These are phyloP conservation scores for Nepenthes mirabilis DNA, from an alignment of 148 eudicot species.

Conservation along the genomic window DNA sequence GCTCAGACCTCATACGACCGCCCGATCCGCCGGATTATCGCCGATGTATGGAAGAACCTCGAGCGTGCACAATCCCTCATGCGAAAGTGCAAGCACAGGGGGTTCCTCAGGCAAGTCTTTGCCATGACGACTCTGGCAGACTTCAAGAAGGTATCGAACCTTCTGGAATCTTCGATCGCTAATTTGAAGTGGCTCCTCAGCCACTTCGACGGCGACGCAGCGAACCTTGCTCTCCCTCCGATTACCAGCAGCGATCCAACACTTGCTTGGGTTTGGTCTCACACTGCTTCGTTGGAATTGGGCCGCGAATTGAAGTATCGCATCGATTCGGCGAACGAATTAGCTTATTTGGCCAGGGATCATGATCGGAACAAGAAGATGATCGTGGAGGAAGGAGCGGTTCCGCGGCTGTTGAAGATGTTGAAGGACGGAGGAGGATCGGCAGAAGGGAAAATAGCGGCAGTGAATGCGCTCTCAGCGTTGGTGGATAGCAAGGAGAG, in stretches of 20 bases:
- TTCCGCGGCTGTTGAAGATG: slow-evolving; percentile 41
- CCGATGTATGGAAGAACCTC: slow-evolving; percentile 40
- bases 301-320: slow-evolving; percentile 36
- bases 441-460: slow-evolving; percentile 50
- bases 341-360: slow-evolving; percentile 32
- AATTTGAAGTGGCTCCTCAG: slow-evolving; percentile 56
- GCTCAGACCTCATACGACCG: slow-evolving; percentile 49
- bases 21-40: slow-evolving; percentile 51
- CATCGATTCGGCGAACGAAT: slow-evolving; percentile 39
- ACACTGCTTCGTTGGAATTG: slow-evolving; percentile 43
- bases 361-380: slow-evolving; percentile 44
- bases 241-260: slow-evolving; percentile 57
- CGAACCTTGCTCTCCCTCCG: slow-evolving; percentile 43
- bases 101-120: slow-evolving; percentile 45
- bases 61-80: slow-evolving; percentile 45
- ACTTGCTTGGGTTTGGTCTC: slow-evolving; percentile 71
- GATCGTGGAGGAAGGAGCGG: slow-evolving; percentile 65
- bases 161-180: slow-evolving; percentile 45
- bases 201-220: slow-evolving; percentile 26
- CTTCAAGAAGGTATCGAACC: slow-evolving; percentile 42
- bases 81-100: slow-evolving; percentile 46
- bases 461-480: slow-evolving; percentile 33
- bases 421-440: slow-evolving; percentile 57
- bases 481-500: slow-evolving; percentile 38
- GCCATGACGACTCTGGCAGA: slow-evolving; percentile 54